These are phyloP conservation scores for Suhomyces xylopsoci DNA, from an alignment of 805 yeast species.

Conservation along the genomic window DNA sequence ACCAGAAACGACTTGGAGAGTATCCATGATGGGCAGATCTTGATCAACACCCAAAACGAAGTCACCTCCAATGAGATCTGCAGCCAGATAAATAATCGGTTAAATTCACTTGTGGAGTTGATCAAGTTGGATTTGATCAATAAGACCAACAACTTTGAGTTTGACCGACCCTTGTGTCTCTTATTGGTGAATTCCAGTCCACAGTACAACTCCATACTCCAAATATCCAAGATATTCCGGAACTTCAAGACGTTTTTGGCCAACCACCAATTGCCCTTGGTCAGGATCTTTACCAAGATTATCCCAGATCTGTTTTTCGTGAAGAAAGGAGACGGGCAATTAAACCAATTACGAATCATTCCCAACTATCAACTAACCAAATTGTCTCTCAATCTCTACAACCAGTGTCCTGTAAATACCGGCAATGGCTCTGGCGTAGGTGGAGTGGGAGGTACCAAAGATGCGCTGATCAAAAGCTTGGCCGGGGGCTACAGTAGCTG, in stretches of 20 bases:
- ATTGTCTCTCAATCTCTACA: conserved; percentile 55
- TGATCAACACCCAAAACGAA: conserved; percentile 16
- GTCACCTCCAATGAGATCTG: conserved; percentile 24
- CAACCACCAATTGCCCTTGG: conserved; percentile 40
- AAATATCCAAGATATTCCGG: conserved; percentile 45
- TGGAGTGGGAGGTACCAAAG: not conserved
- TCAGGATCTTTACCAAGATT: conserved; percentile 35
- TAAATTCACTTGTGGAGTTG: conserved; percentile 33
- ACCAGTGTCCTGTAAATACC: conserved; percentile 44
- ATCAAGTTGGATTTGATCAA: conserved; percentile 39
- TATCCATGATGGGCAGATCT: conserved; percentile 27
- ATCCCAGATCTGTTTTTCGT: conserved; percentile 29
- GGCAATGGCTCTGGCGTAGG: not conserved
- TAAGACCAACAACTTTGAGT: conserved; percentile 40
- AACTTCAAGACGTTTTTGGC: conserved; percentile 40
- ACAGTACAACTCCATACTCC: conserved; percentile 44
- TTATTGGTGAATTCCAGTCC: conserved; percentile 47
- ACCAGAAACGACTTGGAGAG: conserved; percentile 26
- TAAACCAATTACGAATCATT: conserved; percentile 20
- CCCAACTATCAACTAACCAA: conserved; percentile 38
- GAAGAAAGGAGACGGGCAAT: conserved; percentile 15
- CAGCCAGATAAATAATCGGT: conserved; percentile 25
- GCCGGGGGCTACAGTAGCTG: not conserved
- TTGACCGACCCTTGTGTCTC: conserved; percentile 48
- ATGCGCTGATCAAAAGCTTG: not conserved